Evolutionary conservation across 345 rosid species (phyloP).

Genomic region (Noccaea caerulescens): DNA sequence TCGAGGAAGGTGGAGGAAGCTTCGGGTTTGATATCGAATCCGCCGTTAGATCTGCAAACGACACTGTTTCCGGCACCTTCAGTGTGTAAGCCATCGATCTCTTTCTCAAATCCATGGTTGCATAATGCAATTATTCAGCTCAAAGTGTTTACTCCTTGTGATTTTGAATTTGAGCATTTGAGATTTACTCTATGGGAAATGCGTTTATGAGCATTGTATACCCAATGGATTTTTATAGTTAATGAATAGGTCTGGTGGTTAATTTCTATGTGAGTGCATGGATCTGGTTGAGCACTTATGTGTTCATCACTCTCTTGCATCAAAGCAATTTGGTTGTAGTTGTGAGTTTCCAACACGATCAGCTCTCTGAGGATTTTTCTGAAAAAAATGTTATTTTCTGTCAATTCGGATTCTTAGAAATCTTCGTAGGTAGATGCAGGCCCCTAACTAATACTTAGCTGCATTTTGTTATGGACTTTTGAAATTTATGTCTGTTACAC

Average conservation of each 20-base stretch:
- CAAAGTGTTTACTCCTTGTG: background rate
- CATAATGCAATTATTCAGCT: background rate
- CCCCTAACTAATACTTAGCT: background rate
- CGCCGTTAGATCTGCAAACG: constrained; percentile 82
- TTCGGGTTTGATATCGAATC: constrained; percentile 78
- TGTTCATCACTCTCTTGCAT: constrained; percentile 26
- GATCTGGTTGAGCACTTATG: constrained; percentile 13
- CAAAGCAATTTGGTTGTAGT: constrained; percentile 16
- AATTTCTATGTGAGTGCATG: background rate
- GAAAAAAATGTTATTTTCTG: background rate
- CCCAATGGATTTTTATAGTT: background rate
- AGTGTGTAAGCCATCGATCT: constrained; percentile 57
- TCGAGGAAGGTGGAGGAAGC: constrained; percentile 47
- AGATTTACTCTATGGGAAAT: constrained; percentile 19
- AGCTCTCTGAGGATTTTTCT: constrained; percentile 7
- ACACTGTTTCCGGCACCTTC: constrained; percentile 80
- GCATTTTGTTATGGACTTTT: background rate
- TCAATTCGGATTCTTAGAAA: background rate
- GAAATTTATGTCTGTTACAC: background rate
- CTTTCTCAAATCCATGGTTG: constrained; percentile 1
- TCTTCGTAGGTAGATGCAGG: constrained; percentile 5
- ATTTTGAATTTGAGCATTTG: constrained; percentile 23
- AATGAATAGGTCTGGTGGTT: constrained; percentile 3
- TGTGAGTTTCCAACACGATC: constrained; percentile 4
- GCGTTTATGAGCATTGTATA: constrained; percentile 21